A percentile compares a stretch with the other conserved stretches of the same genome.
phyloP scores from a whole-genome alignment of 139 green algal species.

The Spirogloea muscicola region DNA sequence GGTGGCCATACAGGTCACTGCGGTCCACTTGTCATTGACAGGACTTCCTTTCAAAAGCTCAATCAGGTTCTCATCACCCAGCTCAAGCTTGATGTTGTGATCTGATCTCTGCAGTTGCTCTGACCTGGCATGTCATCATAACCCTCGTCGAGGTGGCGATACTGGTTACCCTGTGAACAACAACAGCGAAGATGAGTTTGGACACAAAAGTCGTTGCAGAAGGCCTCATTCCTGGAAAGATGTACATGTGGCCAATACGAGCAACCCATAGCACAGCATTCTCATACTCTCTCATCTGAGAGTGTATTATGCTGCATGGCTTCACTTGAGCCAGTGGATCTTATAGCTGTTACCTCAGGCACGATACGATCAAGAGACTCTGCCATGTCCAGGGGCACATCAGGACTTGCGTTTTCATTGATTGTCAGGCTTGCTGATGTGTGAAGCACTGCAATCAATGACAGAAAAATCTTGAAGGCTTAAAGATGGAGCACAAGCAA shows the following conservation, averaged over 20 bases:
- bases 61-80: neutral
- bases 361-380: constrained; percentile 44
- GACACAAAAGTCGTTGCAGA: neutral
- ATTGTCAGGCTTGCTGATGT: constrained; percentile 50
- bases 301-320: neutral
- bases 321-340: neutral
- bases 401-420: constrained; percentile 40
- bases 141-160: constrained; percentile 34
- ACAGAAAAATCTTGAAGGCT: neutral
- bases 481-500: neutral
- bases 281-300: neutral
- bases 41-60: neutral
- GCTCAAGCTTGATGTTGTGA: neutral
- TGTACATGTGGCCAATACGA: neutral
- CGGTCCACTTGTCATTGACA: neutral
- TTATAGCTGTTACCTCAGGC: constrained; percentile 26
- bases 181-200: neutral
- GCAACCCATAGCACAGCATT: neutral
- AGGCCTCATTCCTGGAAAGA: too few species aligned
- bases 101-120: neutral
- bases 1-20: too few species aligned
- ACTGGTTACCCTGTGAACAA: constrained; percentile 29
- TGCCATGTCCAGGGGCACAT: constrained; percentile 40
- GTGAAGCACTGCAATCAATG: constrained; percentile 42
- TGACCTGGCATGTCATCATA: constrained; percentile 40